These are phyloP conservation scores for Onygenales sp. DNA, from an alignment of 2,329 filamentous ascomycete species.

Conservation along the genomic window DNA sequence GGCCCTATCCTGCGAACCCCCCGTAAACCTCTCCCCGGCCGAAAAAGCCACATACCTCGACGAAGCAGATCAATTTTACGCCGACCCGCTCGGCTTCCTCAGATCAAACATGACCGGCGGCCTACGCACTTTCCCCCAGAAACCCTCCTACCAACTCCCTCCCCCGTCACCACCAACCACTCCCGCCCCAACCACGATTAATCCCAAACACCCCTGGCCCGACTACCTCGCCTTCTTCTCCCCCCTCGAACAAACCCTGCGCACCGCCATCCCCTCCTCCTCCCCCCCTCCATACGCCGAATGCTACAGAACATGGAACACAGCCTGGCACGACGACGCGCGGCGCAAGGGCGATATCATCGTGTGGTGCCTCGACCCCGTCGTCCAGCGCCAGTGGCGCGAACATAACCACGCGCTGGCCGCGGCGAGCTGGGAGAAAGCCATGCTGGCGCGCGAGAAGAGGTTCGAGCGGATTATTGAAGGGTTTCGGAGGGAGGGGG, in stretches of 20 bases:
- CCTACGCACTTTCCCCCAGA: constrained; percentile 22
- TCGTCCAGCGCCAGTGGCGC: constrained; percentile 28
- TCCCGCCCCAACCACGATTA: not conserved
- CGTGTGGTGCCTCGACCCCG: constrained; percentile 45
- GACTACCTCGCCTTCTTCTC: constrained; percentile 47
- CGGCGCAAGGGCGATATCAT: constrained; percentile 53
- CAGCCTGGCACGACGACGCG: constrained; percentile 54
- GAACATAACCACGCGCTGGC: constrained; percentile 11
- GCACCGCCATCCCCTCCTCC: constrained; percentile 31
- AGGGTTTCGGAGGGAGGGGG: constrained; percentile 19
- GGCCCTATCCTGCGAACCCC: constrained; percentile 85
- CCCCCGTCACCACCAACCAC: not conserved
- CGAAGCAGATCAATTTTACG: constrained; percentile 88
- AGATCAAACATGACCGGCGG: constrained; percentile 40
- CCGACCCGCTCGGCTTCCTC: constrained; percentile 51
- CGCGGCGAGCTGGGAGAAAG: constrained; percentile 11
- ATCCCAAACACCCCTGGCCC: constrained; percentile 32
- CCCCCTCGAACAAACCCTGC: constrained; percentile 45
- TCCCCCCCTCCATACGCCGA: constrained; percentile 45
- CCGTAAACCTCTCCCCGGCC: constrained; percentile 53
- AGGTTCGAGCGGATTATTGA: constrained; percentile 29
- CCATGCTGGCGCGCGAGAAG: constrained; percentile 17
- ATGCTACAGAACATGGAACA: constrained; percentile 53
- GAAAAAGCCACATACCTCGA: constrained; percentile 66
- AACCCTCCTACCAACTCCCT: constrained; percentile 21